These are phyloP conservation scores for Biscogniauxia sp. DNA, from an alignment of 2,329 filamentous ascomycete genomes.

Conservation along the genomic window DNA sequence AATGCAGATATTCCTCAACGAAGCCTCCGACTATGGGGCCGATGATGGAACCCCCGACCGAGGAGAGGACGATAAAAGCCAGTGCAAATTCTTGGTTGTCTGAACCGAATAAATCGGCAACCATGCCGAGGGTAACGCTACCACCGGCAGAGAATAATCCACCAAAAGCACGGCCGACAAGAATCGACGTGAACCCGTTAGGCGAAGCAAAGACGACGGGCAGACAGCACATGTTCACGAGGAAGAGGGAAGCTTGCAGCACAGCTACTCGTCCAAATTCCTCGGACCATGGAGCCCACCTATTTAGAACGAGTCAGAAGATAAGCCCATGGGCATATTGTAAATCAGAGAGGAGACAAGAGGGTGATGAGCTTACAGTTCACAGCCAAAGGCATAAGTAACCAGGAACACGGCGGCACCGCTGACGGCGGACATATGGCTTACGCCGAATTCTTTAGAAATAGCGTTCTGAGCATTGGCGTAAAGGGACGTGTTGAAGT, in stretches of 20 bases:
- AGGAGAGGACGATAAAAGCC: constrained; percentile 58
- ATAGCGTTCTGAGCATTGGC: constrained; percentile 48
- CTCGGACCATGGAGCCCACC: constrained; percentile 56
- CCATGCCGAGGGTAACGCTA: constrained; percentile 62
- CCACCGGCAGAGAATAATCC: constrained; percentile 63
- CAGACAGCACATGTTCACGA: constrained; percentile 55
- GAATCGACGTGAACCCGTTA: constrained; percentile 38
- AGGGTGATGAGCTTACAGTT: constrained; percentile 46
- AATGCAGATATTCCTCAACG: constrained; percentile 44
- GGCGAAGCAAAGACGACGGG: constrained; percentile 40
- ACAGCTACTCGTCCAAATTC: constrained; percentile 52
- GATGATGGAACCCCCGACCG: constrained; percentile 53
- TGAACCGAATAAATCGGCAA: constrained; percentile 60
- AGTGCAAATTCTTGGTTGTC: constrained; percentile 58
- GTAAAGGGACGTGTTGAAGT: constrained; percentile 53
- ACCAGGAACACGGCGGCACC: constrained; percentile 50
- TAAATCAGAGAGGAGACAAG: constrained; percentile 17
- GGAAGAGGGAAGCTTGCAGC: constrained; percentile 47
- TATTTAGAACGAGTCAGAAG: constrained; percentile 32
- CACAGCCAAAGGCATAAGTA: constrained; percentile 51
- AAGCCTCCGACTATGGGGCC: constrained; percentile 55
- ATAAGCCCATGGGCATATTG: background rate
- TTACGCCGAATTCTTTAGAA: constrained; percentile 43
- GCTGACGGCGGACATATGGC: constrained; percentile 43
- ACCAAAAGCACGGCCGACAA: constrained; percentile 42